Evolutionary conservation across 2,329 filamentous ascomycete genomes (phyloP).

Genomic region (Fusarium sp.): DNA sequence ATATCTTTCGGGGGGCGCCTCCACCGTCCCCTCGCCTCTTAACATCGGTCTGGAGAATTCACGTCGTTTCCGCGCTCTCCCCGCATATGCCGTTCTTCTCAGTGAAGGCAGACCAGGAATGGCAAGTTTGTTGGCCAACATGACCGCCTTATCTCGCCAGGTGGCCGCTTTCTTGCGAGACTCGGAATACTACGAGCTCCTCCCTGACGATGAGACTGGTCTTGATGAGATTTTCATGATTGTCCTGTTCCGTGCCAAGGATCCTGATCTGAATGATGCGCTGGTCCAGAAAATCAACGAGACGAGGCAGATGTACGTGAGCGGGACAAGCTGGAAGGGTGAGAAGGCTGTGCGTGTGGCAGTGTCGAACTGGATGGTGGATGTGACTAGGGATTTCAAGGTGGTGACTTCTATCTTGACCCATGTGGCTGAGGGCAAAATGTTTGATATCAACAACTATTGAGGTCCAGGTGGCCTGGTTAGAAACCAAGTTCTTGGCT

Average conservation of each 20-base stretch:
- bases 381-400: constrained; percentile 74
- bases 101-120: constrained; percentile 81
- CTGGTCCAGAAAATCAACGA: constrained; percentile 81
- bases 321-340: constrained; percentile 83
- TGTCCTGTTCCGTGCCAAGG: constrained; percentile 81
- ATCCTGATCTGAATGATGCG: constrained; percentile 70
- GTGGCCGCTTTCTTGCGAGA: constrained; percentile 74
- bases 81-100: constrained; percentile 83
- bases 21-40: constrained; percentile 79
- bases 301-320: constrained; percentile 82
- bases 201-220: constrained; percentile 65
- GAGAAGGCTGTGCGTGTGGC: constrained; percentile 83
- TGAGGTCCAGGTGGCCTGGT: background rate
- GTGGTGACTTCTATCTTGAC: constrained; percentile 75
- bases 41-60: constrained; percentile 94
- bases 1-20: constrained; percentile 71
- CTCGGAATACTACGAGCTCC: constrained; percentile 73
- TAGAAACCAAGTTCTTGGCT: background rate
- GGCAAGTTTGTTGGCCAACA: constrained; percentile 75
- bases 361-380: constrained; percentile 85
- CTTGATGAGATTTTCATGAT: constrained; percentile 70
- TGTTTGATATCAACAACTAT: constrained; percentile 47
- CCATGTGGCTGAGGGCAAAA: constrained; percentile 56
- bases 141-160: constrained; percentile 77
- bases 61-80: constrained; percentile 89